phyloP scores from a whole-genome alignment of 371 early-diverging fungal genomes.

The Umbelopsis sp. region DNA sequence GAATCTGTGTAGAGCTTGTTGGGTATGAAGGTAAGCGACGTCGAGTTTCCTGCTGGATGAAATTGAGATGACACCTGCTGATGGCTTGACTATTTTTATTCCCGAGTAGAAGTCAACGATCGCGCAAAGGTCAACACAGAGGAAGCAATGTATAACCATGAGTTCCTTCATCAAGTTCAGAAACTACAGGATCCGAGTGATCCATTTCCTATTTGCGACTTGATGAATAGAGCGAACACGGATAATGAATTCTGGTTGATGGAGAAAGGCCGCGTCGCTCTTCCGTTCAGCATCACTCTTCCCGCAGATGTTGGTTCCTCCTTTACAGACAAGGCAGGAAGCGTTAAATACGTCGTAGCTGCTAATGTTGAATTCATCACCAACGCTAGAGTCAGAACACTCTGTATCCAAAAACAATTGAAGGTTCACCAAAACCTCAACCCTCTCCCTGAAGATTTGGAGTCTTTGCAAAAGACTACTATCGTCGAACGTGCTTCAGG shows the following conservation, averaged over 20 bases:
- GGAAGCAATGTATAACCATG: background rate
- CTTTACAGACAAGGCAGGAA: constrained; percentile 4
- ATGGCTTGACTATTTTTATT: background rate
- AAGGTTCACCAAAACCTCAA: constrained; percentile 6
- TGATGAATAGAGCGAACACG: background rate
- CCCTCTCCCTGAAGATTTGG: background rate
- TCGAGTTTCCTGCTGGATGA: too few relatives aligned
- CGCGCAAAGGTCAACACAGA: constrained; percentile 8
- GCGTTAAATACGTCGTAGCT: constrained; percentile 3
- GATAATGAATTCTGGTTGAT: constrained; percentile 7
- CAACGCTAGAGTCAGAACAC: constrained; percentile 7
- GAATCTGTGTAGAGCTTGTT: constrained; percentile 9
- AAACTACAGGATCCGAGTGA: constrained; percentile 2
- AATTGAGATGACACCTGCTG: too few relatives aligned
- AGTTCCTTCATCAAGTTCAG: constrained; percentile 10
- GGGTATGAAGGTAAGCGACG: background rate
- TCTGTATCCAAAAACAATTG: background rate
- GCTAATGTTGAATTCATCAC: constrained; percentile 4
- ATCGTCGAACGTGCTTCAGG: constrained; percentile 2
- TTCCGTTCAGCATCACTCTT: constrained; percentile 1
- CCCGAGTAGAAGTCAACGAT: constrained; percentile 11
- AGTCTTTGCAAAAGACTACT: constrained; percentile 2
- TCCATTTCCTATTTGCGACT: constrained; percentile 7
- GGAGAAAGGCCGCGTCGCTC: constrained; percentile 14
- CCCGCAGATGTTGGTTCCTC: constrained; percentile 2